These are phyloP conservation scores for Schoenoplectus tabernaemontani DNA, from an alignment of 202 grass and related monocot genomes.

Conservation along the genomic window DNA sequence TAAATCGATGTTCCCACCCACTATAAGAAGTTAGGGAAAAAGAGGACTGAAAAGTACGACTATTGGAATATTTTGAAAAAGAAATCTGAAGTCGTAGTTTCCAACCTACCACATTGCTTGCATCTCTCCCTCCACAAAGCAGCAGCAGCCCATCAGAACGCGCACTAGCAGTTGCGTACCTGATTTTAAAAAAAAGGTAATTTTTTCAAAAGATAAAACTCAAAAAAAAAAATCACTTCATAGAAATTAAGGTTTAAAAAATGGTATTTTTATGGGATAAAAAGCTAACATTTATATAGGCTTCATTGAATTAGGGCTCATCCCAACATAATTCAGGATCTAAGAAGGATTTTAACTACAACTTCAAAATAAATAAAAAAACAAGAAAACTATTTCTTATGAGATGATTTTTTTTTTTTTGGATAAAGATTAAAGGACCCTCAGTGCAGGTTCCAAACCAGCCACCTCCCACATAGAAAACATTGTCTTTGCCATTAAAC, in stretches of 20 bases:
- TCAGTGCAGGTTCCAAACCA: too few relatives aligned
- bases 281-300: slow-evolving; percentile 1
- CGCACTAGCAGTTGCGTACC: slow-evolving; percentile 98
- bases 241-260: slow-evolving; percentile 18
- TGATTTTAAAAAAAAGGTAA: slow-evolving; percentile 27
- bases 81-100: not conserved
- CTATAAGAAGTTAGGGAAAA: not conserved
- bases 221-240: slow-evolving; percentile 10
- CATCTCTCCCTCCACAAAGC: slow-evolving; percentile 95
- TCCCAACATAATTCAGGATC: slow-evolving; percentile 4
- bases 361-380: not conserved
- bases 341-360: slow-evolving; percentile 15
- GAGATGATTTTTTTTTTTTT: too few relatives aligned
- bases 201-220: slow-evolving; percentile 21
- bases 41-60: not conserved
- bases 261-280: not conserved
- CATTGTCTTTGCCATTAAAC: too few relatives aligned
- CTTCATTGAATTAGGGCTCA: slow-evolving; percentile 3
- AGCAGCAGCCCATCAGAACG: slow-evolving; percentile 97
- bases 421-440: too few relatives aligned
- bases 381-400: slow-evolving; percentile 2
- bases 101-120: slow-evolving; percentile 85
- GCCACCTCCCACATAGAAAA: too few relatives aligned
- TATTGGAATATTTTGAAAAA: not conserved
- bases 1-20: not conserved